A percentile compares a stretch with the other conserved stretches of the same genome.
These are phyloP conservation scores for Trichoderma parareesei DNA, from an alignment of 495 filamentous ascomycete genomes.

Conservation along the genomic window DNA sequence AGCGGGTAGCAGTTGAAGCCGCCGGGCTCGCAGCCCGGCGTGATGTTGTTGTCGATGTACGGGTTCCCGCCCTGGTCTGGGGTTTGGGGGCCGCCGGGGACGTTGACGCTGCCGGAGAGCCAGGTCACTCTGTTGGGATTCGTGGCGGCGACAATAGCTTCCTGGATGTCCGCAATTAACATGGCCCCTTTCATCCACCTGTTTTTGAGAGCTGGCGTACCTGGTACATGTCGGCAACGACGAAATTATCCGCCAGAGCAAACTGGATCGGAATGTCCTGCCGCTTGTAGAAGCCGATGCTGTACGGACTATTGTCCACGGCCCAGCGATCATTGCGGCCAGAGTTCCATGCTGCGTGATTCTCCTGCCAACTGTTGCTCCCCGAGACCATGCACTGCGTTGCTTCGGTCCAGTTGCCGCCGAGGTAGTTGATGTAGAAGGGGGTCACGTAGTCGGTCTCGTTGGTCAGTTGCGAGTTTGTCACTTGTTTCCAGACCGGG, in stretches of 20 bases:
- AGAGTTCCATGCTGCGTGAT: slow-evolving; percentile 42
- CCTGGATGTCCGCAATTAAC: slow-evolving; percentile 20
- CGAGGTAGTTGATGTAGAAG: slow-evolving; percentile 46
- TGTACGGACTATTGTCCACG: slow-evolving; percentile 45
- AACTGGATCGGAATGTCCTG: slow-evolving; percentile 46
- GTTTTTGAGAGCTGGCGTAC: too few relatives aligned
- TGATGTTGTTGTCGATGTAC: slow-evolving; percentile 50
- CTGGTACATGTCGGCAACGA: slow-evolving; percentile 50
- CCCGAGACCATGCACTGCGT: slow-evolving; percentile 50
- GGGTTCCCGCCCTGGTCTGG: slow-evolving; percentile 36
- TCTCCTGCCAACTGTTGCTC: slow-evolving; percentile 41
- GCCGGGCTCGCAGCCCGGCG: slow-evolving; percentile 39
- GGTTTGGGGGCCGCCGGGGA: slow-evolving; percentile 40
- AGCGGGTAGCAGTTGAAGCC: slow-evolving; percentile 46
- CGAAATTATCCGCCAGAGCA: slow-evolving; percentile 47
- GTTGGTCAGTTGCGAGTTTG: slow-evolving; percentile 18
- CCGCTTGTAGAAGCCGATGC: slow-evolving; percentile 42
- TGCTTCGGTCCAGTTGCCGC: slow-evolving; percentile 36
- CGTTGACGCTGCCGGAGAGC: slow-evolving; percentile 45
- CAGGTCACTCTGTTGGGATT: slow-evolving; percentile 50
- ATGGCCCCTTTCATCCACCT: too few relatives aligned
- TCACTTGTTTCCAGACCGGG: slow-evolving; percentile 40
- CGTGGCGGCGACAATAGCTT: slow-evolving; percentile 45
- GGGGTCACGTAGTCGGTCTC: slow-evolving; percentile 32
- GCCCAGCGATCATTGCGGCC: slow-evolving; percentile 47